Conservation (phyloP, 768 basidiomycete species). For the Kwoniella sp. region DNA sequence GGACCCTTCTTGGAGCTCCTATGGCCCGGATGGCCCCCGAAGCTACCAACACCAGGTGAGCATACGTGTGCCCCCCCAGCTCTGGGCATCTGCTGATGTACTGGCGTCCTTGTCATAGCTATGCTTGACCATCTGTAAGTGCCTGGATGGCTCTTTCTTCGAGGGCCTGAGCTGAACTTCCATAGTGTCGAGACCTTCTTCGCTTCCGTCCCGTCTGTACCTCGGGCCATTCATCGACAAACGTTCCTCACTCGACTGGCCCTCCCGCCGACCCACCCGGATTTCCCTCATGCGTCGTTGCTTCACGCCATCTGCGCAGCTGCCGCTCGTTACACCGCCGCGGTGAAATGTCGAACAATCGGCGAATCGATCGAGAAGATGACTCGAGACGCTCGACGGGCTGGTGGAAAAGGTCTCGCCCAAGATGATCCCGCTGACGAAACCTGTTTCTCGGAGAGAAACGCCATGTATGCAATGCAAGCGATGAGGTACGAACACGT, state of each 20-base stretch:
- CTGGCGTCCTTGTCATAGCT: conserved; percentile 1
- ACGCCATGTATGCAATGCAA: conserved; percentile 36
- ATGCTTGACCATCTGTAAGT: conserved; percentile 37
- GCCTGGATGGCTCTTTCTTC: background rate
- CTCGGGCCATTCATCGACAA: conserved; percentile 67
- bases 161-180: conserved; percentile 1
- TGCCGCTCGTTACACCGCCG: conserved; percentile 73
- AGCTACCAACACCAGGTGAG: conserved; percentile 34
- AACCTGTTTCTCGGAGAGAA: conserved; percentile 42
- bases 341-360: conserved; percentile 30
- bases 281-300: conserved; percentile 70
- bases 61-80: background rate
- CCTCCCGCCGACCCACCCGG: conserved; percentile 68
- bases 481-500: conserved; percentile 27
- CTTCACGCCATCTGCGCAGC: conserved; percentile 83
- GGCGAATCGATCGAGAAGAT: conserved; percentile 22
- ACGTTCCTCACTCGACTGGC: conserved; percentile 68
- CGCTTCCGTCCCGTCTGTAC: conserved; percentile 72
- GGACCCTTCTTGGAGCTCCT: conserved; percentile 33
- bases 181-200: conserved; percentile 77
- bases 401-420: conserved; percentile 11
- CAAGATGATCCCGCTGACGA: conserved; percentile 27
- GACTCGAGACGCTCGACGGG: conserved; percentile 15
- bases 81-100: background rate
- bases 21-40: conserved; percentile 40